Conservation (phyloP, 2,329 filamentous ascomycete genomes). For the Diaporthe citri region DNA sequence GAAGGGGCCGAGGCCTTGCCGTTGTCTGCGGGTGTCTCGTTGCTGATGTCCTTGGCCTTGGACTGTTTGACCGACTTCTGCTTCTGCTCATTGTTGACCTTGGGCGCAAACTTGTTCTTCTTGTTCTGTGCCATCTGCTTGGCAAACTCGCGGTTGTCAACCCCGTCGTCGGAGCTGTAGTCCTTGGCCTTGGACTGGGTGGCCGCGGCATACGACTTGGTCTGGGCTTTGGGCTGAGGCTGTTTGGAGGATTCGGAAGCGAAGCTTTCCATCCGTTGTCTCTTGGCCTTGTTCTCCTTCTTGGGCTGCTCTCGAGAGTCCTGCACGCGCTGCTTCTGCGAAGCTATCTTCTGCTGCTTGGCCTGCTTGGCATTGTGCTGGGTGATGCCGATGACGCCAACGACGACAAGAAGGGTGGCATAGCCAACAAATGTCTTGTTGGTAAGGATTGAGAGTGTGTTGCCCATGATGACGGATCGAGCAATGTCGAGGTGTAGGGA, state of each 20-base stretch:
- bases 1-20: conserved; percentile 69
- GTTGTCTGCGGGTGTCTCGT: conserved; percentile 52
- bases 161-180: conserved; percentile 68
- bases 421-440: conserved; percentile 48
- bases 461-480: conserved; percentile 48
- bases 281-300: conserved; percentile 54
- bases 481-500: conserved; percentile 7
- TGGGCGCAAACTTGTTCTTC: conserved; percentile 69
- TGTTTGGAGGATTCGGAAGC: conserved; percentile 46
- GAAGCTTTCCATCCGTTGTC: conserved; percentile 59
- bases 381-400: conserved; percentile 44
- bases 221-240: conserved; percentile 53
- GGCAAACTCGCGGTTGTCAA: conserved; percentile 82
- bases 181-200: conserved; percentile 49
- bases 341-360: conserved; percentile 43
- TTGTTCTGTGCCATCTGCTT: conserved; percentile 78
- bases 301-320: conserved; percentile 51
- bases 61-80: conserved; percentile 79
- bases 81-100: conserved; percentile 71
- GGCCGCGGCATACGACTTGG: conserved; percentile 46
- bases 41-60: conserved; percentile 66
- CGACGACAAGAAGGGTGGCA: conserved; percentile 47
- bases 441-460: conserved; percentile 48
- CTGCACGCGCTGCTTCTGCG: conserved; percentile 45
- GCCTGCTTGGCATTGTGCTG: conserved; percentile 43